phyloP scores from a whole-genome alignment of 2,329 filamentous ascomycete species.

The Neoascochyta sp. region DNA sequence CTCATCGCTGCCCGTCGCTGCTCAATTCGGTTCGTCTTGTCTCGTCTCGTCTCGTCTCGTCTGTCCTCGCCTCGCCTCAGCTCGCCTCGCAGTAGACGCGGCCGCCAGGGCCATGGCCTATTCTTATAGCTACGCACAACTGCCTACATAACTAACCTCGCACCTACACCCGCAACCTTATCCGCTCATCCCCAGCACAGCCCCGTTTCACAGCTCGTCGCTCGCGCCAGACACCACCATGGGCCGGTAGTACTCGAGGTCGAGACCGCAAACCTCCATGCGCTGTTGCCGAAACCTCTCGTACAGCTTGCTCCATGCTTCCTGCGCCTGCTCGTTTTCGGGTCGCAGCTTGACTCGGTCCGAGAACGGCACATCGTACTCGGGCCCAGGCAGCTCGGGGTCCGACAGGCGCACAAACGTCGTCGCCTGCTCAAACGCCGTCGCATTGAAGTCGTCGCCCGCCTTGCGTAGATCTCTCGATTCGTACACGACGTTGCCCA shows the following conservation, averaged over 20 bases:
- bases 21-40: too few species aligned
- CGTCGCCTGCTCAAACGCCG: conserved; percentile 41
- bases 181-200: too few species aligned
- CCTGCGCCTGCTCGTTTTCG: conserved; percentile 45
- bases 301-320: conserved; percentile 50
- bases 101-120: too few species aligned
- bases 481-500: conserved; percentile 40
- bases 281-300: conserved; percentile 48
- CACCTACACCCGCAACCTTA: too few species aligned
- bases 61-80: too few species aligned
- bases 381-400: conserved; percentile 48
- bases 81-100: too few species aligned
- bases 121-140: too few species aligned
- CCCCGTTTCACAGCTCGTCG: conserved; percentile 12
- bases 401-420: conserved; percentile 48
- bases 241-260: conserved; percentile 45
- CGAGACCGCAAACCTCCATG: conserved; percentile 53
- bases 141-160: too few species aligned
- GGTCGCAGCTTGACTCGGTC: conserved; percentile 43
- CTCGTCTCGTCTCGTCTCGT: too few species aligned
- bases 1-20: too few species aligned
- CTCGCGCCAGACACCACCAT: conserved; percentile 8
- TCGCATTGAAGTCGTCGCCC: conserved; percentile 43
- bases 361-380: conserved; percentile 48
- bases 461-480: conserved; percentile 29